A percentile compares a stretch with the other conserved stretches of the same genome.
phyloP scores from a whole-genome alignment of 1,284 basidiomycete genomes.

The Trametes polyzona region DNA sequence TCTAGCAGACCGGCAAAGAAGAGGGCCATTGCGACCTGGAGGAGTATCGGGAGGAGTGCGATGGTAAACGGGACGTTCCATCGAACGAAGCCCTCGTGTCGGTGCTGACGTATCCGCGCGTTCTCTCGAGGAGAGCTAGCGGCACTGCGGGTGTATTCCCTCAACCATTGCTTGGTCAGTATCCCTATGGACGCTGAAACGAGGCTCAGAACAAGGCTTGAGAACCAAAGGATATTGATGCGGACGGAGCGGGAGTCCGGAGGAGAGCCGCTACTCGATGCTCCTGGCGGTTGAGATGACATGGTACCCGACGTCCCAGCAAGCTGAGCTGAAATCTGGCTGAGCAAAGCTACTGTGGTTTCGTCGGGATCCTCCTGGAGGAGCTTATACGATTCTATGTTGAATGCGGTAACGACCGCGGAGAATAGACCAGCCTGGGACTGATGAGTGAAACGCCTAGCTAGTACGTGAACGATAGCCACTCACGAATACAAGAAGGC shows the following conservation, averaged over 20 bases:
- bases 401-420: slow-evolving; percentile 31
- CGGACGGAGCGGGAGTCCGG: slow-evolving; percentile 8
- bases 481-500: slow-evolving; percentile 29
- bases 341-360: slow-evolving; percentile 5
- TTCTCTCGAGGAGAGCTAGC: slow-evolving; percentile 25
- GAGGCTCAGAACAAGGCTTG: slow-evolving; percentile 30
- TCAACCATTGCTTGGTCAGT: slow-evolving; percentile 31
- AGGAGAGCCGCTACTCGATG: background rate
- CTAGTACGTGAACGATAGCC: too few relatives aligned
- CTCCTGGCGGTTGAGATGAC: background rate
- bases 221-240: slow-evolving; percentile 33
- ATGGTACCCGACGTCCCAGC: background rate
- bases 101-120: slow-evolving; percentile 26
- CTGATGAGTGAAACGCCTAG: background rate
- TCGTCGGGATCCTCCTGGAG: slow-evolving; percentile 26
- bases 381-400: slow-evolving; percentile 27
- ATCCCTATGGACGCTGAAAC: slow-evolving; percentile 30
- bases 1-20: slow-evolving; percentile 31
- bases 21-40: slow-evolving; percentile 28
- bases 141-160: slow-evolving; percentile 23
- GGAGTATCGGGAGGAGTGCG: slow-evolving; percentile 26
- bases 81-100: slow-evolving; percentile 22
- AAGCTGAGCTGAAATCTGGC: slow-evolving; percentile 11
- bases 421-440: slow-evolving; percentile 31
- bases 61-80: slow-evolving; percentile 29